Percentiles rank a stretch among this genome's conserved stretches.
These are phyloP conservation scores for Coemansia sp. DNA, from an alignment of 192 early-diverging fungal genomes.

Conservation along the genomic window DNA sequence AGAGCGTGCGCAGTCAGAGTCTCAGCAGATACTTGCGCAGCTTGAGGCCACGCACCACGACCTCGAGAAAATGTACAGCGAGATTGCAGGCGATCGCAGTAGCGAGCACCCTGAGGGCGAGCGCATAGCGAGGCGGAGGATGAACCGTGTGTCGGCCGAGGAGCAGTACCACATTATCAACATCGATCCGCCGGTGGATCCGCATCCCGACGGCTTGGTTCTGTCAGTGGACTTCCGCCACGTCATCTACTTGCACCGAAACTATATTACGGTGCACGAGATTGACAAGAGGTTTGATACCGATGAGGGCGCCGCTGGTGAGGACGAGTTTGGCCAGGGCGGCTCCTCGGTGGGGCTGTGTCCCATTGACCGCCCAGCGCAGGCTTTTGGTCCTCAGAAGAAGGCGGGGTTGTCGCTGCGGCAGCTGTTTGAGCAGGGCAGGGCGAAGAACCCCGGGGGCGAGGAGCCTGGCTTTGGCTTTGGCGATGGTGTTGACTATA, in stretches of 20 bases:
- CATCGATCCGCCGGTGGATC: conserved; percentile 38
- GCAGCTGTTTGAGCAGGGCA: background rate
- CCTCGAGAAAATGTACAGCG: conserved; percentile 43
- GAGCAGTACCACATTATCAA: conserved; percentile 47
- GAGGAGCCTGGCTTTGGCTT: background rate
- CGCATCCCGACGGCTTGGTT: conserved; percentile 23
- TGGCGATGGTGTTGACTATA: background rate
- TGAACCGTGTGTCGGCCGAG: conserved; percentile 30
- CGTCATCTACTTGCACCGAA: conserved; percentile 16
- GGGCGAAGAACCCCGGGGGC: background rate
- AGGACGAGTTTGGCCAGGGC: background rate
- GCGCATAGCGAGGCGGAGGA: conserved; percentile 19
- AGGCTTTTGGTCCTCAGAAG: background rate
- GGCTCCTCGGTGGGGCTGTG: conserved; percentile 29
- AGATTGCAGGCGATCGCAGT: conserved; percentile 27
- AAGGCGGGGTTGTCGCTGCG: background rate
- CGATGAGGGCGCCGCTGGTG: background rate
- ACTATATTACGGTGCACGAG: conserved; percentile 30
- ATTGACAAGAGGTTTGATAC: background rate
- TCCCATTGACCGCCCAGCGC: conserved; percentile 22
- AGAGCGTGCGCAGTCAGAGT: conserved; percentile 3
- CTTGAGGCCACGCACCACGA: conserved; percentile 27
- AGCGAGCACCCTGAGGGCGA: conserved; percentile 14
- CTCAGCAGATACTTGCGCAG: conserved; percentile 28
- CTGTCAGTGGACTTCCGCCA: conserved; percentile 38